Evolutionary conservation across 495 filamentous ascomycete species (phyloP), one percentile per base, ranked within the genome.

Genomic region (Lindgomyces ingoldianus): DNA sequence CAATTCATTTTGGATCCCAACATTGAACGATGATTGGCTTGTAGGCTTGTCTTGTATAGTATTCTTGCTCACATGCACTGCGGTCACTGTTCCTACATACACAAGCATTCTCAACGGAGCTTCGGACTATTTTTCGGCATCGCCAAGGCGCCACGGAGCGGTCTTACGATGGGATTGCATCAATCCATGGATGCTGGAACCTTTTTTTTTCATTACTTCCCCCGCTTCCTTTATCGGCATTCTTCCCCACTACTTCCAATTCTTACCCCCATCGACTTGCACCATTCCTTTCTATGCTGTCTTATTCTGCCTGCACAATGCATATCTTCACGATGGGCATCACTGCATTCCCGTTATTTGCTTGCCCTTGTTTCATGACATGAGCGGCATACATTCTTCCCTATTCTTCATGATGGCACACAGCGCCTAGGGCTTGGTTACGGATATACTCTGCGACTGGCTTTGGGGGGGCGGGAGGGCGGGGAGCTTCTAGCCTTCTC

Each of bases 111-210:
- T 42, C 46, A 45, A 49, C 59, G 63, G 63, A 65, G 63, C 55
- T 41, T 53, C 33, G 22, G 57, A 25, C 24, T 60, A 65, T 65
- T 41, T 30, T 54, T 65, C 55, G 50, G 55, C 63, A 65, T 65
- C 63, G 10, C 29, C 33, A 52, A 39, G 63, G 63, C 63, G 63
- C 57, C 30, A 54, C 22, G 11, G 53, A 2, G 26, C 16, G 48
- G 26, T 57, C 25, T 44, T 27, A 55, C 27, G 39, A 46, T 49
- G 39, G 33, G 59, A 11, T 44, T 24, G 14, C 48, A 44, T 27
- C 21, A 14, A 41, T 11, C 39, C 25, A 14, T 39, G 33, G 33
- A 39, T 39, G 33, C 33, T 39, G 33, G 33, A 39, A 27, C 36
- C 19, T 57, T 41, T 46, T 19, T 29, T 27, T 41, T 30, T 55